Base-by-base conservation (phyloP, 176 grass and related monocot species). In the Lolium perenne region DNA sequence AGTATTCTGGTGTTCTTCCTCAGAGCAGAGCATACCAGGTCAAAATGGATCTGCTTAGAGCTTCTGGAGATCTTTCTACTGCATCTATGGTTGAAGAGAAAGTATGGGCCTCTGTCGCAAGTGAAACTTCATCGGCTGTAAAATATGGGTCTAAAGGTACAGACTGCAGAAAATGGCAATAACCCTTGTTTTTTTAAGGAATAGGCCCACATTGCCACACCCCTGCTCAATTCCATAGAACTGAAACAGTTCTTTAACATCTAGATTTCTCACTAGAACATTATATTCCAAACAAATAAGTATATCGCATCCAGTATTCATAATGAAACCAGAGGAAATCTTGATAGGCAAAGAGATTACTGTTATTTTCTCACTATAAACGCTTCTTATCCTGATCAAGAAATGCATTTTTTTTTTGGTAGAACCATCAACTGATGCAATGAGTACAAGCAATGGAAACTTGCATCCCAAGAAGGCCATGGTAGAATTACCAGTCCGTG, bases 11-110 rank as follows among this genome's bases (percentile, higher is more conserved):
- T 78, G 74, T 89, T 81, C 81, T 98, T 86, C 90, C 96, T 73
- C 84, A 83, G 91, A 98, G 96, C 85, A 94, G 96, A 94, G 86
- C 25, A 87, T 95, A 92, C 81, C 93, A 95, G 86, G 86, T 95
- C 41, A 91, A 94, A 80, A 84, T 90, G 70, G 96, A 98, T 94
- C 91, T 98, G 82, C 91, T 95, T 62, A 92, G 79, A 78, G 86
- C 86, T 91, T 98, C 87, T 86, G 88, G 88, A 84, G 91, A 98
- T 92, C 82, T 86, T 87, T 87, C 74, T 63, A 20, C 84, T 85
- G 89, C 93, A 88, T 71, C 18, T 80, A 67, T 79, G 10, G 51
- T 95, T 81, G 93, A 98, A 81, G 70, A 92, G 73, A 92, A 89
- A 86, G 88, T 98, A 85, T 98, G 93, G 93, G 84, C 79, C 86